phyloP scores from a whole-genome alignment of 75 land plant species.

The Cunninghamia lanceolata region DNA sequence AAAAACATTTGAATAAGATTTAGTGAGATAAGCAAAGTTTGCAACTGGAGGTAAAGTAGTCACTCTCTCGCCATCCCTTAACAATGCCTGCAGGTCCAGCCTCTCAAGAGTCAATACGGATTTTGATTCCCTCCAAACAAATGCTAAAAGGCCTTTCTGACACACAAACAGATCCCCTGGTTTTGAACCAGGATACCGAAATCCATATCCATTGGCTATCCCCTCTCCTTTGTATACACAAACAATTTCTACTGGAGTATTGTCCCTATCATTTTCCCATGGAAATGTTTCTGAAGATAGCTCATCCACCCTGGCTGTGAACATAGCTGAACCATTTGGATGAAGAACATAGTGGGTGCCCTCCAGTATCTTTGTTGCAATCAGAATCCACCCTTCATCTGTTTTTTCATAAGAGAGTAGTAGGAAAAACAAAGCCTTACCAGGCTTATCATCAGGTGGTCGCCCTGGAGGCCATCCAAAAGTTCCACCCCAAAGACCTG shows the following conservation, averaged over 20 bases:
- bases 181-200: conserved; percentile 88
- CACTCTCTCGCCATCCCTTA: conserved; percentile 73
- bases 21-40: conserved; percentile 89
- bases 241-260: conserved; percentile 38
- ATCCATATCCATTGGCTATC: conserved; percentile 94
- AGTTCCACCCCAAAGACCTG: conserved; percentile 96
- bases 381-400: conserved; percentile 48
- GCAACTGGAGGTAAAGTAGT: conserved; percentile 70
- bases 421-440: conserved; percentile 85
- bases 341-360: conserved; percentile 95
- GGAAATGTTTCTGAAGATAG: conserved; percentile 66
- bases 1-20: conserved; percentile 86
- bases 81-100: conserved; percentile 57
- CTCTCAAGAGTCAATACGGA: conserved; percentile 75
- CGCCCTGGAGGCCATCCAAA: conserved; percentile 98
- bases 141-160: conserved; percentile 60
- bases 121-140: conserved; percentile 84
- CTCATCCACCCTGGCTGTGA: conserved; percentile 69
- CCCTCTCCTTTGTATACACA: conserved; percentile 74
- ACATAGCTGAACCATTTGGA: conserved; percentile 98
- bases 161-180: conserved; percentile 84
- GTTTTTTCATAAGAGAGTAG: conserved; percentile 81
- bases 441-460: conserved; percentile 76
- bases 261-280: conserved; percentile 52
- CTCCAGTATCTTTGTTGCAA: conserved; percentile 92